Base-by-base conservation (phyloP, 2,329 filamentous ascomycete species). In the Balansia obtecta region DNA sequence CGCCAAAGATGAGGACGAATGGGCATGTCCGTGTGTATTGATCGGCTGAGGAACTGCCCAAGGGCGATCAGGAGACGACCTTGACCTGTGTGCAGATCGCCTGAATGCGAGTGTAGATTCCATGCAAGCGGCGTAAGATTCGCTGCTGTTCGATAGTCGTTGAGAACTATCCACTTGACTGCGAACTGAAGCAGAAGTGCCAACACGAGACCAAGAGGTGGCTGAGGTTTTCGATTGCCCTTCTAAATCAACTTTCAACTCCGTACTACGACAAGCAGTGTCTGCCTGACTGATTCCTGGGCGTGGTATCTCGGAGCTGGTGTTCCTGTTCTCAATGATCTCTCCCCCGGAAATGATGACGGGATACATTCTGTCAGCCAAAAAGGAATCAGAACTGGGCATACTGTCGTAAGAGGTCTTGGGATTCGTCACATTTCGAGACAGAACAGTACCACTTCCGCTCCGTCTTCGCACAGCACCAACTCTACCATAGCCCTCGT, bases 401-500 rank as follows among this genome's bases (percentile, higher is more conserved):
- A 75, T 61, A 48, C 72, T 78, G 44, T 81, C 76, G 51, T 76
- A 74, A 0, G 77, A 78, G 4, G 71, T 67, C 48, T 69, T 65
- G 18, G 65, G 65, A 5, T 68, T 71, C 12, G 65, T 61, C 18
- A 71, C 69, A 27, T 69, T 73, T n/a, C 70, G 71, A 2, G 65
- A 62, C 22, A 70, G 57, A 53, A 72, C 77, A 8, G 73, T 68
- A 18, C 72, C 69, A 58, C 79, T 83, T 52, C 76, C 79, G 59
- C 82, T 88, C 49, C 84, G 77, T 32, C 83, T 77, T 52, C 82
- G 77, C 32, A 71, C 59, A 5, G 74, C 70, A 2, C 82, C 80
- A 50, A 87, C 72, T 50, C 77, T 77, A 0, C 85, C 85, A 59
- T 91, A 90, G 1, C 85, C 85, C 68, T 97, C 91, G 60, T 97